Evolutionary conservation across 225 moss, liverwort and hornwort species (phyloP), one percentile per base, ranked within the genome.

Genomic region (Rhytidiadelphus loreus): DNA sequence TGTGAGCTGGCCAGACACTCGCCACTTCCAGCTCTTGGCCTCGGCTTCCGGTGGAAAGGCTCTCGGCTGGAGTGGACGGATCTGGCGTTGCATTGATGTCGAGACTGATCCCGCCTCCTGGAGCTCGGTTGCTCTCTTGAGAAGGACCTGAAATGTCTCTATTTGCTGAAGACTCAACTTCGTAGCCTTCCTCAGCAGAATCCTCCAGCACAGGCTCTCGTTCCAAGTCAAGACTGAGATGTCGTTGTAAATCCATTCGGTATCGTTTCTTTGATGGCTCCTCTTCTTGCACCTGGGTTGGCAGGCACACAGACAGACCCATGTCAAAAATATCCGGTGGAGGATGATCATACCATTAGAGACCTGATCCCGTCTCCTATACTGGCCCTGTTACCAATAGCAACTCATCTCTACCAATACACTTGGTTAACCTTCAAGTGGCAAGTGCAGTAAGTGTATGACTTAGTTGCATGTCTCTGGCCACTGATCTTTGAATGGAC

Each of bases 171-270:
- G 92, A 92, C 37, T 94, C 92, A 2, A 90, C 86, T 84, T 92
- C 92, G 16, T 88, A 92, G 83, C 93, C 93, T 87, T 93, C 92
- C 80, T 93, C 93, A 3, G 91, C 90, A 30, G 90, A 93, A n/a
- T 97, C 96, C 80, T 98, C 97, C 41, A 95, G 86, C 62, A 96
- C 98, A 62, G 98, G 97, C 87, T 96, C 97, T 43, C 93, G 93
- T 87, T 97, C 98, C 86, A 98, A 87, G 87, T 98, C 95, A 9
- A 97, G 95, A 65, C 97, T 96, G 30, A 95, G 94, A 80, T 94
- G 94, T n/a, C 94, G 94, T 88, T 96, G 92, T 48, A 96, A 87
- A 88, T 97, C 96, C 97, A 96, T 96, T 55, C 96, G 95, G 75
- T 93, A 96, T 23, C 95, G 94, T 88, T 96, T 98, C 92, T 93